Evolutionary conservation across 1,139 yeast genomes (phyloP), one percentile per base, ranked within the genome.

Genomic region (Debaryomyces udenii): DNA sequence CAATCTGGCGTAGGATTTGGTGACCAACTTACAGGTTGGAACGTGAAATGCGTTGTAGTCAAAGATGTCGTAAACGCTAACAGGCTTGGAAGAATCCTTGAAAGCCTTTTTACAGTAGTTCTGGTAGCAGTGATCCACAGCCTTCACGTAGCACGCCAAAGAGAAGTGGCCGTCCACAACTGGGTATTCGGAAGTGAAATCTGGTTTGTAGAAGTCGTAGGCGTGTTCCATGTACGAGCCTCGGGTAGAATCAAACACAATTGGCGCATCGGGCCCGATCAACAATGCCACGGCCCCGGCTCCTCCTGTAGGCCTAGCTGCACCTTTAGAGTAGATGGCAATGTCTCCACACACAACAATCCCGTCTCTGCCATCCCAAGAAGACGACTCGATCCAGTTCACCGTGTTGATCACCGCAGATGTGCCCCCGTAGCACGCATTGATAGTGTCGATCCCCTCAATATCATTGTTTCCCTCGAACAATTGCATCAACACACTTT

Each of bases 221-320:
- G 94, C 96, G 62, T 93, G 96, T 69, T 87, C 94, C 95, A 93
- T 87, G 76, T 74, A 87, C 22, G 95, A 79, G 50, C 98, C 98
- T 70, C 95, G 88, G 46, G 82, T 78, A 40, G 85, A 69, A 58
- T 93, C 98, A 57, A 94, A 83, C 35, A 88, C 97, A 56, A 94
- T 78, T 52, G 99, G 99, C 33, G 99, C 98, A 61, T 94, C 96
- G 42, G 98, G 96, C 40, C 99, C 99, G 59, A 94, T 86, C 65
- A 87, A 81, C 62, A 94, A 59, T 38, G 99, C 99, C 46, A 93
- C 95, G 41, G 96, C 80, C 60, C 99, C 99, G 45, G 96, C 98
- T 70, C 99, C 99, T 64, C 99, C 99, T 45, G 99, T 93, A 58
- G 99, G 99, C 76, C 99, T 85, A 43, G 99, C 99, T 38, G 95